Evolutionary conservation across 331 rosid species (phyloP).

Genomic region (Phaseolus coccineus): DNA sequence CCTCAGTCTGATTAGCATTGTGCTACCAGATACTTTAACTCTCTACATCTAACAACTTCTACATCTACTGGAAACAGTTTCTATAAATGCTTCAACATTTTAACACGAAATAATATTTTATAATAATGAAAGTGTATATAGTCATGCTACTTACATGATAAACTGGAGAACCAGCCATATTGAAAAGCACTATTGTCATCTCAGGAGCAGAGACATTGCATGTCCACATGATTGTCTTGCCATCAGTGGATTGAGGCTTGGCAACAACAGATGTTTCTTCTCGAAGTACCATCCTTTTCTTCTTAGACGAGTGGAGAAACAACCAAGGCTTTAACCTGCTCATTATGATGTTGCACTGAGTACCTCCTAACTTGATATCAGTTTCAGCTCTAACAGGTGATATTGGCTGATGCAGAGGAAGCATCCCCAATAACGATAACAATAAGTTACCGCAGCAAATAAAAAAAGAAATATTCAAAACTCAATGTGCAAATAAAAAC

Average conservation of each 20-base stretch:
- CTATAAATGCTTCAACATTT: constrained; percentile 35
- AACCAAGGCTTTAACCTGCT: constrained; percentile 90
- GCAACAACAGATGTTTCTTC: constrained; percentile 63
- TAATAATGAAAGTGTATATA: constrained; percentile 25
- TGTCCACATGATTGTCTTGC: constrained; percentile 89
- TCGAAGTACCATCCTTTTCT: constrained; percentile 73
- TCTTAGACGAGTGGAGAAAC: constrained; percentile 70
- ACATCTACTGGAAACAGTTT: constrained; percentile 23
- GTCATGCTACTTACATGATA: constrained; percentile 81
- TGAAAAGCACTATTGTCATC: constrained; percentile 84
- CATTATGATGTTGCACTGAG: constrained; percentile 84
- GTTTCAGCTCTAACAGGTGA: constrained; percentile 88
- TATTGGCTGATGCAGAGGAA: constrained; percentile 65
- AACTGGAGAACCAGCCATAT: constrained; percentile 72
- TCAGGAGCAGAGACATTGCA: constrained; percentile 98
- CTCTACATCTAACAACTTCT: neutral
- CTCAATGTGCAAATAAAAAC: constrained; percentile 26
- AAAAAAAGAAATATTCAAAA: constrained; percentile 20
- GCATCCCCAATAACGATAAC: constrained; percentile 38
- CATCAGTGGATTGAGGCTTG: constrained; percentile 66
- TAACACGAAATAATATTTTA: constrained; percentile 40
- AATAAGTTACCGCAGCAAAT: constrained; percentile 39
- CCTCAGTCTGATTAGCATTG: neutral
- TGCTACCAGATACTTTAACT: neutral
- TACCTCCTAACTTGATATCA: constrained; percentile 93